Percentiles rank a stretch among this genome's conserved stretches.
These are phyloP conservation scores for Melanopsichium pennsylvanicum DNA, from an alignment of 1,284 basidiomycete genomes.

Conservation along the genomic window DNA sequence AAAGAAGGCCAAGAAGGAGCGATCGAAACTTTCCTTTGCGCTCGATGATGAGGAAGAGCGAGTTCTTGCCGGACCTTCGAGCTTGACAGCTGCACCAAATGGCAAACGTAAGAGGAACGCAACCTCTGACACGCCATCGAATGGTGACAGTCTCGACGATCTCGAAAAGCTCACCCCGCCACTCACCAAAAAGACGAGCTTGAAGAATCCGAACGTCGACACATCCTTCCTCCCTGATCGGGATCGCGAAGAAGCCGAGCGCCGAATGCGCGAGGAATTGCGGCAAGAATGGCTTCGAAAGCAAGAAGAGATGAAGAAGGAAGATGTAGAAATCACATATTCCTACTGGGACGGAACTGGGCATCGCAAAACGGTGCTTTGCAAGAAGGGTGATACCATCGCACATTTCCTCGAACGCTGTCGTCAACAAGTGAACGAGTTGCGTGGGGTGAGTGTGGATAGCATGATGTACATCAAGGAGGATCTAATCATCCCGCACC, in stretches of 20 bases:
- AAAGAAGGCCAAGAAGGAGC: conserved; percentile 88
- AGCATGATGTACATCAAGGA: conserved; percentile 96
- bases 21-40: conserved; percentile 86
- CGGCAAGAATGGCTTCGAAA: conserved; percentile 87
- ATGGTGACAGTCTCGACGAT: conserved; percentile 10
- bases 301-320: conserved; percentile 86
- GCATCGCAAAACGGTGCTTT: conserved; percentile 91
- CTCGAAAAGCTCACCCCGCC: background rate
- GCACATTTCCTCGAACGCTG: conserved; percentile 90
- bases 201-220: conserved; percentile 95
- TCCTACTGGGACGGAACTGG: conserved; percentile 99
- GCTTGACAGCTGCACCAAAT: conserved; percentile 31
- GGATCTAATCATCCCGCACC: conserved; percentile 70
- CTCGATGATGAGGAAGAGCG: conserved; percentile 54
- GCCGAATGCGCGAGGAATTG: conserved; percentile 84
- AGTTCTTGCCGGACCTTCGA: conserved; percentile 3
- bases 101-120: conserved; percentile 51
- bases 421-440: conserved; percentile 87
- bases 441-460: conserved; percentile 87
- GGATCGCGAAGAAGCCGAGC: conserved; percentile 90
- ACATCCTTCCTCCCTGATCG: conserved; percentile 98
- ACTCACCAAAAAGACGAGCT: conserved; percentile 71
- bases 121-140: background rate
- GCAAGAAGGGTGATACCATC: conserved; percentile 96
- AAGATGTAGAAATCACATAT: conserved; percentile 90